phyloP scores from a whole-genome alignment of 2,329 filamentous ascomycete species.

The Clonostachys chloroleuca region DNA sequence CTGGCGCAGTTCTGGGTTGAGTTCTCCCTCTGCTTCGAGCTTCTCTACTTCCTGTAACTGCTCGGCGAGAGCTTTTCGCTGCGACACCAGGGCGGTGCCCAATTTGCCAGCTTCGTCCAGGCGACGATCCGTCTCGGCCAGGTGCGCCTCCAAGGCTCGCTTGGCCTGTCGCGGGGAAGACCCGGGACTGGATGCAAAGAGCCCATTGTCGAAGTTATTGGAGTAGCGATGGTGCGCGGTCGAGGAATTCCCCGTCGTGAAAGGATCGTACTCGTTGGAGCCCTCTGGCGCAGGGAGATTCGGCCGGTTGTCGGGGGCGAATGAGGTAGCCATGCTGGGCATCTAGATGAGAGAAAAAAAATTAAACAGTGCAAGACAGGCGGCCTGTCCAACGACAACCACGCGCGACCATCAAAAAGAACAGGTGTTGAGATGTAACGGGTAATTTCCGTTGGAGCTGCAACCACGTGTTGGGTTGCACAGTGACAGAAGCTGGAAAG shows the following conservation, averaged over 20 bases:
- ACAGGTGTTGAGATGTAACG: too few relatives aligned
- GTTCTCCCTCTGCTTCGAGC: constrained; percentile 69
- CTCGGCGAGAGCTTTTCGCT: constrained; percentile 78
- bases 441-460: too few relatives aligned
- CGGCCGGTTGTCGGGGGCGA: constrained; percentile 34
- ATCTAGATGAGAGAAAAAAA: background rate
- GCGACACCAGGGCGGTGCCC: constrained; percentile 81
- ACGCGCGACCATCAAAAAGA: constrained; percentile 10
- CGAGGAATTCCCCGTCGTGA: constrained; percentile 39
- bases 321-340: constrained; percentile 32
- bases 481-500: too few relatives aligned
- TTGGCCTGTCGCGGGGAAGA: constrained; percentile 83
- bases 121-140: constrained; percentile 86
- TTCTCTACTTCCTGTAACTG: constrained; percentile 81
- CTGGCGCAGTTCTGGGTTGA: constrained; percentile 76
- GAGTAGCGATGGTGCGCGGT: constrained; percentile 67
- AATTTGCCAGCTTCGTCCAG: constrained; percentile 88
- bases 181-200: constrained; percentile 72
- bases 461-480: too few relatives aligned
- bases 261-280: constrained; percentile 47
- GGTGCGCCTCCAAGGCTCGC: constrained; percentile 82
- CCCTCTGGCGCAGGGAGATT: constrained; percentile 27
- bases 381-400: constrained; percentile 11
- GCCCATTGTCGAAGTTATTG: constrained; percentile 68
- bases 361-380: constrained; percentile 3